These are phyloP conservation scores for Theobroma grandiflorum DNA, from an alignment of 441 rosid genomes.

Conservation along the genomic window DNA sequence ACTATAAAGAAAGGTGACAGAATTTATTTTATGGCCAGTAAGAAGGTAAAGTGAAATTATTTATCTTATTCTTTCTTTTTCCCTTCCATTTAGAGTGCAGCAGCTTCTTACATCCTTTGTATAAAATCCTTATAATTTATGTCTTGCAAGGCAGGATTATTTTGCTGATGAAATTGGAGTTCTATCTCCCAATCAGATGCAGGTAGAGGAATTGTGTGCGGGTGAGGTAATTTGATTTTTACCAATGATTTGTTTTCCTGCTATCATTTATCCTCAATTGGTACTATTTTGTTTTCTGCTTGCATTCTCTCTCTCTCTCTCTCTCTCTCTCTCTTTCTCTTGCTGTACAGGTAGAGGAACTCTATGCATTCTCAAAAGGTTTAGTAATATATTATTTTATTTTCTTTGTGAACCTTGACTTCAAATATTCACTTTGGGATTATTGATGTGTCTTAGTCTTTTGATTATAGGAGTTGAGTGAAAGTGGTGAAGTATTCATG, in stretches of 20 bases:
- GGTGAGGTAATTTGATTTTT: constrained; percentile 80
- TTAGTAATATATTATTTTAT: neutral
- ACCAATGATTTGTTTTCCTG: neutral
- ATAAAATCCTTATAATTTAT: constrained; percentile 20
- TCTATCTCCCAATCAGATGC: constrained; percentile 92
- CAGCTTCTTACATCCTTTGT: neutral
- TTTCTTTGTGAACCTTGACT: neutral
- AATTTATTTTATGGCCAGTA: constrained; percentile 92
- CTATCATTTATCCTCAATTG: neutral
- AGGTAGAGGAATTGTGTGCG: constrained; percentile 86
- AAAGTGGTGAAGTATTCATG: neutral
- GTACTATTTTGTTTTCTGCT: neutral
- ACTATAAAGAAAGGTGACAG: constrained; percentile 91
- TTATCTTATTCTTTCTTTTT: neutral
- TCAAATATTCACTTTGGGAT: neutral
- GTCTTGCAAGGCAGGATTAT: constrained; percentile 71
- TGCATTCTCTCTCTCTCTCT: neutral
- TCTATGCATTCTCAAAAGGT: neutral
- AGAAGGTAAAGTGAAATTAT: constrained; percentile 59
- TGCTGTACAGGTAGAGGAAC: neutral
- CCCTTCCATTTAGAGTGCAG: neutral
- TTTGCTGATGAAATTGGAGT: constrained; percentile 95
- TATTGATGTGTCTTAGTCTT: neutral
- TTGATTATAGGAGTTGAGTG: neutral
- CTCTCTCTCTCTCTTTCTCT: neutral